Evolutionary conservation across 305 asterid genomes (phyloP).

Genomic region (Nicotiana rustica): DNA sequence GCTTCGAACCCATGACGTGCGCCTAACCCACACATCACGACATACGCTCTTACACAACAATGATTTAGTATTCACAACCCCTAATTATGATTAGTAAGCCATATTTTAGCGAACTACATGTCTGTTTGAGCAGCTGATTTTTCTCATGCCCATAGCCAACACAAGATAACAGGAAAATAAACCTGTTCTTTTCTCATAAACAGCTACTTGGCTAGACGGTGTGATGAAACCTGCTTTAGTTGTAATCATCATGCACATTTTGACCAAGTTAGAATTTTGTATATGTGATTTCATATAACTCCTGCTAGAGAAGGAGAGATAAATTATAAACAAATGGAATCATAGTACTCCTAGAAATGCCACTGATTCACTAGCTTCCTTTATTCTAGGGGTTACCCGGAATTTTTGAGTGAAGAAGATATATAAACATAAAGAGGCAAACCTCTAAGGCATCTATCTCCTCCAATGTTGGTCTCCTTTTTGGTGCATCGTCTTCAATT

Average conservation of each 20-base stretch:
- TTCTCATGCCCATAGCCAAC: neutral
- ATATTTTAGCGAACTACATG: neutral
- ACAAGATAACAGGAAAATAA: neutral
- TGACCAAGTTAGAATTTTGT: neutral
- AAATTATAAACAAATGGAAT: neutral
- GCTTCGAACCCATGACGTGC: too few species aligned
- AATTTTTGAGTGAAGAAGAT: neutral
- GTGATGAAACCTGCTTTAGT: slow-evolving; percentile 7
- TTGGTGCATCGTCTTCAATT: slow-evolving; percentile 89
- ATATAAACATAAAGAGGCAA: neutral
- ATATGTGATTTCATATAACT: neutral
- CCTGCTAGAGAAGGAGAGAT: neutral
- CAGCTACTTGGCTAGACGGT: neutral
- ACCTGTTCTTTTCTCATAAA: neutral
- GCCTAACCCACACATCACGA: too few species aligned
- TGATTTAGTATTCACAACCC: neutral
- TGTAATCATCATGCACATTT: neutral
- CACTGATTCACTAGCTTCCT: neutral
- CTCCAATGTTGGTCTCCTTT: slow-evolving; percentile 85
- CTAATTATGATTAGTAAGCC: neutral
- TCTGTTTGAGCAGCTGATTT: neutral
- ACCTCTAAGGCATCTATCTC: slow-evolving; percentile 99
- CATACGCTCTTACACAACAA: too few species aligned
- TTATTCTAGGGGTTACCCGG: neutral
- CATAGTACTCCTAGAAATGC: slow-evolving; percentile 3